Conservation (phyloP, 495 filamentous ascomycete species). For the Aspergillus bertholletiae region DNA sequence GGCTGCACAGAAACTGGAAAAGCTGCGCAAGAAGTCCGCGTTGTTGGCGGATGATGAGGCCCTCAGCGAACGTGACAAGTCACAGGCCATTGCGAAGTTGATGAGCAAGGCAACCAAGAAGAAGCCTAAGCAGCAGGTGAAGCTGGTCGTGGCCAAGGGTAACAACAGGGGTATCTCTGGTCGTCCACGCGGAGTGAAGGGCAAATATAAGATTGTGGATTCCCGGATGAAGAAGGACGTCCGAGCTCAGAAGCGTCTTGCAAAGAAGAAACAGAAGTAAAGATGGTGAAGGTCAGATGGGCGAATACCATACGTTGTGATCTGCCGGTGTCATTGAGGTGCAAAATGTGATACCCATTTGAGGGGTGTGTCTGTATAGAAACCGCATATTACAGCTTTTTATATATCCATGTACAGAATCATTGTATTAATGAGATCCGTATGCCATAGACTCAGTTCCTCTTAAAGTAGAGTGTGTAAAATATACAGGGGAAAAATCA, state of each 20-base stretch:
- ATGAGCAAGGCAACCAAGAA: constrained; percentile 80
- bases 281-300: background rate
- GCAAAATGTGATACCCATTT: constrained; percentile 6
- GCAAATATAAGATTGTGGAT: constrained; percentile 98
- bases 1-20: constrained; percentile 84
- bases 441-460: background rate
- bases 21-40: constrained; percentile 91
- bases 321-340: constrained; percentile 5
- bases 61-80: constrained; percentile 93
- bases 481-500: too few species aligned
- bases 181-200: constrained; percentile 86
- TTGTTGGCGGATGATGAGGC: constrained; percentile 82
- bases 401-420: background rate
- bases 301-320: background rate
- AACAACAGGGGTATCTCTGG: constrained; percentile 76
- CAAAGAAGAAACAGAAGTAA: constrained; percentile 56
- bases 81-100: constrained; percentile 73
- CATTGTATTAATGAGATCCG: background rate
- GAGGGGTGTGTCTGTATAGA: background rate
- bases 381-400: background rate
- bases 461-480: too few species aligned
- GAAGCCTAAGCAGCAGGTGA: constrained; percentile 78
- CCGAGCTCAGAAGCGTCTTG: constrained; percentile 79
- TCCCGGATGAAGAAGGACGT: constrained; percentile 97
- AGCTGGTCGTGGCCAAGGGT: constrained; percentile 86